Evolutionary conservation across 208 protist genomes (phyloP).

Genomic region (Acanthamoeba lenticulata): DNA sequence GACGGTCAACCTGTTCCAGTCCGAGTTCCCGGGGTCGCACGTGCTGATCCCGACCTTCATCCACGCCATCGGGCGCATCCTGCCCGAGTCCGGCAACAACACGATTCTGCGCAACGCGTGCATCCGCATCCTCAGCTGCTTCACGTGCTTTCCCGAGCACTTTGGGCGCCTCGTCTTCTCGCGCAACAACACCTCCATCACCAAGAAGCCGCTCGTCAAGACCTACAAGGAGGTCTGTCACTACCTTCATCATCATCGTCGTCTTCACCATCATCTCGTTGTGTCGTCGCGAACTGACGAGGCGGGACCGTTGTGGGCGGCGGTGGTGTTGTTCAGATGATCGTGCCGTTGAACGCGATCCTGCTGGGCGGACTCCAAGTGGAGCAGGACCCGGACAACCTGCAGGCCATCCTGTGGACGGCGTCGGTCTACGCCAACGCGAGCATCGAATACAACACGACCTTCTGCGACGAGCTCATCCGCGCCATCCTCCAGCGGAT

Average conservation of each 20-base stretch:
- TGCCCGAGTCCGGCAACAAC: not conserved
- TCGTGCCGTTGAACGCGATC: slow-evolving; percentile 1
- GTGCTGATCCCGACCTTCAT: slow-evolving; percentile 48
- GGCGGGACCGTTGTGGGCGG: not conserved
- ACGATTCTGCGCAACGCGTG: slow-evolving; percentile 29
- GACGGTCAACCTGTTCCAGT: slow-evolving; percentile 50
- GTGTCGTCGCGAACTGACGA: not conserved
- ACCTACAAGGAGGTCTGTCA: not conserved
- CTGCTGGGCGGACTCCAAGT: slow-evolving; percentile 19
- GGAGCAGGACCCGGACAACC: not conserved
- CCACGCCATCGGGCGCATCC: slow-evolving; percentile 42
- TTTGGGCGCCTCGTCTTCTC: slow-evolving; percentile 43
- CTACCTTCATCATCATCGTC: not conserved
- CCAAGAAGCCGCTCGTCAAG: slow-evolving; percentile 16
- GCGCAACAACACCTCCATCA: not conserved
- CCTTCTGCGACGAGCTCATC: slow-evolving; percentile 31
- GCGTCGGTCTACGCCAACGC: slow-evolving; percentile 40
- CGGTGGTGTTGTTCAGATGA: slow-evolving; percentile 33
- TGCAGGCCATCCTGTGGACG: slow-evolving; percentile 31
- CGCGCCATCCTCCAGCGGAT: slow-evolving; percentile 15
- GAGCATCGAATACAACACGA: slow-evolving; percentile 16
- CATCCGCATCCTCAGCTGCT: slow-evolving; percentile 32
- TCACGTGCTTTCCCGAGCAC: slow-evolving; percentile 38
- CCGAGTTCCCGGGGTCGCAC: slow-evolving; percentile 27
- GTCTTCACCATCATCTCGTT: too few species aligned